Evolutionary conservation across 805 yeast genomes (phyloP).

Genomic region (Teunomyces barrocoloradensis): DNA sequence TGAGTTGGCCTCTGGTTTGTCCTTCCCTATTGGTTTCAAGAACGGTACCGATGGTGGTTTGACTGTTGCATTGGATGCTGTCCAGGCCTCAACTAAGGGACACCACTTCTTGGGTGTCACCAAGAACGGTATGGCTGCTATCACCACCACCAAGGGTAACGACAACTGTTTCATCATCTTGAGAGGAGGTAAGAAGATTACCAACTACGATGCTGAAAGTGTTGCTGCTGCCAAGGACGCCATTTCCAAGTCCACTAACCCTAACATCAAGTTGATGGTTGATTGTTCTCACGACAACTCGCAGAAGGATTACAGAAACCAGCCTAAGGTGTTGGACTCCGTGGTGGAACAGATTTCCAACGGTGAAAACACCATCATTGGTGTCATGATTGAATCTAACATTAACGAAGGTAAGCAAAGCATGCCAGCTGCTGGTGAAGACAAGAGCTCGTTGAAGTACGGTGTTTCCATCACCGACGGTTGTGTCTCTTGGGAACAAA

Average conservation of each 20-base stretch:
- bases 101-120: constrained; percentile 98
- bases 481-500: constrained; percentile 89
- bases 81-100: constrained; percentile 83
- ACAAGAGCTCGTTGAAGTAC: constrained; percentile 65
- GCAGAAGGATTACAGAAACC: constrained; percentile 88
- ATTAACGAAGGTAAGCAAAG: constrained; percentile 89
- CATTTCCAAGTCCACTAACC: constrained; percentile 48
- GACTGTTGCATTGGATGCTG: constrained; percentile 92
- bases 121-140: constrained; percentile 95
- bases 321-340: constrained; percentile 82
- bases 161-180: constrained; percentile 89
- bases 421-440: constrained; percentile 56
- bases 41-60: constrained; percentile 97
- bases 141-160: constrained; percentile 94
- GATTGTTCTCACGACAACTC: constrained; percentile 99
- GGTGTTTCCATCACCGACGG: constrained; percentile 98
- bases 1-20: constrained; percentile 93
- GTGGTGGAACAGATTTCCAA: constrained; percentile 78
- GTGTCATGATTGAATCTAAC: constrained; percentile 94
- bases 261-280: constrained; percentile 70
- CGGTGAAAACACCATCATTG: constrained; percentile 81
- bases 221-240: constrained; percentile 71
- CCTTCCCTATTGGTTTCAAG: constrained; percentile 99
- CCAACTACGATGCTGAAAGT: constrained; percentile 84
- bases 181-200: constrained; percentile 93